A percentile compares a stretch with the other conserved stretches of the same genome.
Conservation (phyloP, 345 rosid species). For the Eucalyptus pumila region DNA sequence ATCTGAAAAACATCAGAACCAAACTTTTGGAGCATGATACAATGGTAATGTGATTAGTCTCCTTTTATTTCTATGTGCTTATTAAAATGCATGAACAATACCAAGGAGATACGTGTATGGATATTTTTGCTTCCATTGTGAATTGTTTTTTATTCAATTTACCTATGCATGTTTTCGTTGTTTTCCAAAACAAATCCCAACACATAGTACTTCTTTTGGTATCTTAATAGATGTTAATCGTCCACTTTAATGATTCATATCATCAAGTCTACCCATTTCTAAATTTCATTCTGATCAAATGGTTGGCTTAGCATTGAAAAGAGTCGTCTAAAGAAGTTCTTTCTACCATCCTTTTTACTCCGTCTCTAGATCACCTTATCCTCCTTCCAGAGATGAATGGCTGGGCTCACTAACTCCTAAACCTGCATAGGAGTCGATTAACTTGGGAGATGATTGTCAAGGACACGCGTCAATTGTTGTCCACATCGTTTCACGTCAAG, state of each 20-base stretch:
- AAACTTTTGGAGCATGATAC: too few species aligned
- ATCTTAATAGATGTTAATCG: neutral
- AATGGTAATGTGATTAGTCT: too few species aligned
- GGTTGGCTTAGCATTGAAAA: neutral
- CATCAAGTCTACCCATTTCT: neutral
- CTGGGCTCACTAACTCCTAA: neutral
- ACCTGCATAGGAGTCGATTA: neutral
- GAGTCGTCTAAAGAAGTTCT: neutral
- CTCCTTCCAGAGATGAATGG: neutral
- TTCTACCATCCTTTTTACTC: neutral
- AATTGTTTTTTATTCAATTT: too few species aligned
- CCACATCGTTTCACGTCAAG: neutral
- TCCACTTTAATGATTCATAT: neutral
- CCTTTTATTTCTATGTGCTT: too few species aligned
- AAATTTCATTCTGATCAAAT: neutral
- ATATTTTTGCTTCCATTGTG: too few species aligned
- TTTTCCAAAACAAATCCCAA: too few species aligned
- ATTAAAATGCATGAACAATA: too few species aligned
- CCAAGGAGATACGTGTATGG: too few species aligned
- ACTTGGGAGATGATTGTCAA: neutral
- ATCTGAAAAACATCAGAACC: accelerated
- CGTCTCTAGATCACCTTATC: neutral
- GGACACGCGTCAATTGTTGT: neutral
- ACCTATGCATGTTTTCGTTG: too few species aligned
- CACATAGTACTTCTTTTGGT: neutral